Evolutionary conservation across 257 asterid species (phyloP).

Genomic region (Nemophila menziesii): DNA sequence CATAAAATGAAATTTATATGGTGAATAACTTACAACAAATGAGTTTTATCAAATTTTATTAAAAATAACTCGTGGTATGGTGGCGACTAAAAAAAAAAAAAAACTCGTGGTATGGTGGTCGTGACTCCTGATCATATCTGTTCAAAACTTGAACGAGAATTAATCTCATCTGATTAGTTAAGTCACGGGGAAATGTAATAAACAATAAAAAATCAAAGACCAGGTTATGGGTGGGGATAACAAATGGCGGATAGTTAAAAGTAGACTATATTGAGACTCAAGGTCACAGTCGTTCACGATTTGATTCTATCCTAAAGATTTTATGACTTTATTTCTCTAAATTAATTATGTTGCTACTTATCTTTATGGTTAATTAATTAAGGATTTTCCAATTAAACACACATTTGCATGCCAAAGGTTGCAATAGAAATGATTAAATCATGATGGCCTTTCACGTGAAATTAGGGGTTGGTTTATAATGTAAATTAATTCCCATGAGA

Average conservation of each 20-base stretch:
- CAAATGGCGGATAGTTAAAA: not conserved
- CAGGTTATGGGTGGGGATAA: not conserved
- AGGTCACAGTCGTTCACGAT: not conserved
- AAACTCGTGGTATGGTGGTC: too few relatives aligned
- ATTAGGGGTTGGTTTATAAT: constrained; percentile 1
- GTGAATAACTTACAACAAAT: too few relatives aligned
- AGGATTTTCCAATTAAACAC: not conserved
- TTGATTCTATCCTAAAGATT: not conserved
- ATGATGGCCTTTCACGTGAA: not conserved
- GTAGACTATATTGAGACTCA: not conserved
- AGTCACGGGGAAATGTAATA: too few relatives aligned
- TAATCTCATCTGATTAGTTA: too few relatives aligned
- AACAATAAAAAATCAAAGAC: too few relatives aligned
- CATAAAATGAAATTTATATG: too few relatives aligned
- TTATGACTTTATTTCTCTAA: not conserved
- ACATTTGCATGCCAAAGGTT: not conserved
- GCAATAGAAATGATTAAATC: too few relatives aligned
- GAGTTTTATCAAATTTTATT: too few relatives aligned
- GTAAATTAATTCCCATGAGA: not conserved
- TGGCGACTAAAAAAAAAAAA: too few relatives aligned
- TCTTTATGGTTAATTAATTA: not conserved
- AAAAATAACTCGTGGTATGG: too few relatives aligned
- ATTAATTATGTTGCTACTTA: not conserved
- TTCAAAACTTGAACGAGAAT: too few relatives aligned
- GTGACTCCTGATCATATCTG: too few relatives aligned